Evolutionary conservation across 768 basidiomycete genomes (phyloP), one percentile per base, ranked within the genome.

Genomic region (Trametes sanguinea): DNA sequence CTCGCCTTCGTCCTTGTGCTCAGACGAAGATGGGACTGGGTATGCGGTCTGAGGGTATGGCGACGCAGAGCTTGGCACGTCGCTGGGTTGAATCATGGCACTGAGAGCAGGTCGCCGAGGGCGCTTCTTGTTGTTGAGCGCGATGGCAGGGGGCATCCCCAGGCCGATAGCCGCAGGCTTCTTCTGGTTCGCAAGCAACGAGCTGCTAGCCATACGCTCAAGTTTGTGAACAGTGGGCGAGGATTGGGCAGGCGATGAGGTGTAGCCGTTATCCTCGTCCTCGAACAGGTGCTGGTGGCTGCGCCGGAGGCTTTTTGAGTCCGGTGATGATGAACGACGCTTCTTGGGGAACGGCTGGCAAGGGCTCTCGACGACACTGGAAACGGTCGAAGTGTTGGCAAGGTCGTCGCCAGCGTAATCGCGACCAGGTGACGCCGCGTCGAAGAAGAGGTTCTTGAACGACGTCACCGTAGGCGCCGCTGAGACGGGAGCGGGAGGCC

Each of bases 101-200:
- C 89, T 91, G 29, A 92, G 76, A 39, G 80, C 83, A 54, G 88
- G 88, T 33, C 89, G 82, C 32, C 90, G 83, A 42, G 80, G 76
- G 45, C 87, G 85, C 73, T 84, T 90, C 62, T 78, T 74, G 56
- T 78, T 77, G 59, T 79, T 79, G 27, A 81, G 74, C 2, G 82
- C 68, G 32, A 66, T 76, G 0, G 54, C 50, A 16, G 58, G 32
- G 4, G 88, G 86, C 13, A 79, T 80, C 32, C 78, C 80, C n/a
- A 78, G 85, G 75, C 72, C 89, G 67, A 64, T 82, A 75, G 79
- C 81, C 69, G 57, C 83, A 62, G 72, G 83, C 76, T 69, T 88
- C 78, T 69, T 84, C 79, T 72, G 70, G 70, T 72, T 72, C 69
- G 61, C 76, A 59, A 77, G 67, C 30, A 76, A 55, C 14, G 69